These are phyloP conservation scores for Cryphonectria parasitica DNA, from an alignment of 2,329 filamentous ascomycete genomes.

Conservation along the genomic window DNA sequence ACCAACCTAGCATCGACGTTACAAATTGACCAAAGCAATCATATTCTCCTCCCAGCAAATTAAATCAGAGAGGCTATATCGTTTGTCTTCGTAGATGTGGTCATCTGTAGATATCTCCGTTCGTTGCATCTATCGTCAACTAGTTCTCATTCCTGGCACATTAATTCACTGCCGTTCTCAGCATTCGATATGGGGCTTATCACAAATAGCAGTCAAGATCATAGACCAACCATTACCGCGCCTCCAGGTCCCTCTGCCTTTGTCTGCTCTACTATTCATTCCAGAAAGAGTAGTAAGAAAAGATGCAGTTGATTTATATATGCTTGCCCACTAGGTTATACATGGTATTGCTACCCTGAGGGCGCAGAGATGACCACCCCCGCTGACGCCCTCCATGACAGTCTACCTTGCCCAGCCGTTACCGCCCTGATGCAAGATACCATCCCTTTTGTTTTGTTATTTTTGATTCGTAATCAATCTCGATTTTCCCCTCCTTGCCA, in stretches of 20 bases:
- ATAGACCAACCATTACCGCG: neutral
- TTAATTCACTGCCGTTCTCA: neutral
- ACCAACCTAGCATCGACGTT: neutral
- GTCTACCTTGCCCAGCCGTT: slow-evolving; percentile 15
- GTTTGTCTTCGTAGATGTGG: neutral
- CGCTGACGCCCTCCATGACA: slow-evolving; percentile 23
- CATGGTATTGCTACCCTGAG: slow-evolving; percentile 27
- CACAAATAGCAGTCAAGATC: neutral
- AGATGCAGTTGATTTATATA: slow-evolving; percentile 26
- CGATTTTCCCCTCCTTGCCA: neutral
- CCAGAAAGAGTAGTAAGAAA: neutral
- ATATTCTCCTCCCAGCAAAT: too few species aligned
- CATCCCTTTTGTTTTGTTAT: neutral
- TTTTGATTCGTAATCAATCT: neutral
- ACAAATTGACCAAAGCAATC: neutral
- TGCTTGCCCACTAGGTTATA: slow-evolving; percentile 28
- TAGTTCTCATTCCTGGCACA: neutral
- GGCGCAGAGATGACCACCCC: slow-evolving; percentile 26
- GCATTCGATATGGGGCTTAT: neutral
- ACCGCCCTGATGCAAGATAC: slow-evolving; percentile 4
- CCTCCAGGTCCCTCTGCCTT: neutral
- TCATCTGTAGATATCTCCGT: neutral
- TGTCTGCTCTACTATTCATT: neutral
- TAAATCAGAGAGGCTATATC: neutral
- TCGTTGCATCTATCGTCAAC: too few species aligned